Percentiles rank a stretch among this genome's conserved stretches.
Conservation (phyloP, 2,329 filamentous ascomycete species). For the Phyllosticta capitalensis region DNA sequence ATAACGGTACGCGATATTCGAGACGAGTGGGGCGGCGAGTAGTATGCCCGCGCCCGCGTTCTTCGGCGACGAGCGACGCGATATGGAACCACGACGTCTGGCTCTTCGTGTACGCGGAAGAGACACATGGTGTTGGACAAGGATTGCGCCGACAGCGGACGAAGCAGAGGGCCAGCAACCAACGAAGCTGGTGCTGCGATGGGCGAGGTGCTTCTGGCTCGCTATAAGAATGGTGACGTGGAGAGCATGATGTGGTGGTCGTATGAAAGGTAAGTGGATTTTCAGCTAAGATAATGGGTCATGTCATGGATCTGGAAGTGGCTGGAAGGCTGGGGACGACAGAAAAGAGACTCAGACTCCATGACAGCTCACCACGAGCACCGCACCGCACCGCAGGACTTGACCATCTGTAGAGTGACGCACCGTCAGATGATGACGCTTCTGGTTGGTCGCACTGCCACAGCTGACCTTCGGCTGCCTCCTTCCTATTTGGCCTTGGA, state of each 20-base stretch:
- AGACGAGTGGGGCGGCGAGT: constrained; percentile 18
- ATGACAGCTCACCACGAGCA: background rate
- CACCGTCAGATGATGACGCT: background rate
- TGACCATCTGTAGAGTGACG: background rate
- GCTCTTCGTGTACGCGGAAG: constrained; percentile 35
- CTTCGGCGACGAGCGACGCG: constrained; percentile 22
- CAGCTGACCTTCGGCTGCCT: background rate
- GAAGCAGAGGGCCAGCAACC: background rate
- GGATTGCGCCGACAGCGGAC: background rate
- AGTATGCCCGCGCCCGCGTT: constrained; percentile 20
- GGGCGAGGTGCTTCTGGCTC: background rate
- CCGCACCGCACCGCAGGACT: too few species aligned
- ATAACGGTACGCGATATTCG: constrained; percentile 21
- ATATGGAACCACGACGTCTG: constrained; percentile 32
- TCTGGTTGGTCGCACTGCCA: background rate
- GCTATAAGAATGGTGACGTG: background rate
- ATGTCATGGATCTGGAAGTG: background rate
- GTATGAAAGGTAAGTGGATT: background rate
- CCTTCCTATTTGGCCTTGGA: background rate
- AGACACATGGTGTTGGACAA: constrained; percentile 34
- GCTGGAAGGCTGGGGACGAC: background rate
- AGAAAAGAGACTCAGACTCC: background rate
- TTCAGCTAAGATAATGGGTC: too few species aligned
- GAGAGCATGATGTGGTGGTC: background rate
- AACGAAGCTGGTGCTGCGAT: too few species aligned